Conservation (phyloP, 805 yeast genomes). For the Starmerella vaccinii region DNA sequence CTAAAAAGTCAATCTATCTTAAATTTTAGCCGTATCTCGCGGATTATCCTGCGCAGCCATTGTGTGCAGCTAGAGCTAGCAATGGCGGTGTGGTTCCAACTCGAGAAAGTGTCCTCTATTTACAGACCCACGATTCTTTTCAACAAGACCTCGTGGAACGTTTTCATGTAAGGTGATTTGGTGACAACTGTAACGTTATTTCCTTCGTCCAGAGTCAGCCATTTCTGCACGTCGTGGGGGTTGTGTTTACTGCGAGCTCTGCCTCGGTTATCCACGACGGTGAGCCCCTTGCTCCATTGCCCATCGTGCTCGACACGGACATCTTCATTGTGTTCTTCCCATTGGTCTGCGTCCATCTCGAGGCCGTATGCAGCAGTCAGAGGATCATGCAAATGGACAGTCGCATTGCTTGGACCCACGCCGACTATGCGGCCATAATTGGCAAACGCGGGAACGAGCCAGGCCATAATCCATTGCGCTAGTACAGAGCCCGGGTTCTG, state of each 20-base stretch:
- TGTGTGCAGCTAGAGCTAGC: not conserved
- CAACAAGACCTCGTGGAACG: slow-evolving; percentile 14
- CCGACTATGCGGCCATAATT: slow-evolving; percentile 24
- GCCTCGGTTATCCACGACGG: slow-evolving; percentile 32
- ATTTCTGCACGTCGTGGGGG: slow-evolving; percentile 24
- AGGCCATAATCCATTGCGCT: slow-evolving; percentile 30
- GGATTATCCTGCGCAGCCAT: not conserved
- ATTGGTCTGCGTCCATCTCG: slow-evolving; percentile 17
- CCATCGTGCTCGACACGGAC: slow-evolving; percentile 35
- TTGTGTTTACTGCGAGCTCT: slow-evolving; percentile 22
- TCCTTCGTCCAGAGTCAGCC: slow-evolving; percentile 26
- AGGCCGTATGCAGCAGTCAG: slow-evolving; percentile 32
- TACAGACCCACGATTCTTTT: slow-evolving; percentile 8
- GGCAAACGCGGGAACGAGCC: slow-evolving; percentile 27
- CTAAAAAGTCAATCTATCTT: not conserved
- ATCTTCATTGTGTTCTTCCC: slow-evolving; percentile 25
- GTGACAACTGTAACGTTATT: slow-evolving; percentile 22
- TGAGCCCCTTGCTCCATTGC: slow-evolving; percentile 33
- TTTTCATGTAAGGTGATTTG: slow-evolving; percentile 21
- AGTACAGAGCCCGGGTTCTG: slow-evolving; percentile 26
- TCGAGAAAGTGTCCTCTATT: no score
- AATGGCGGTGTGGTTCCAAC: not conserved
- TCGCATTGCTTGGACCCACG: slow-evolving; percentile 21
- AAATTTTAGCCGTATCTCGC: not conserved
- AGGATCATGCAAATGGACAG: slow-evolving; percentile 34